phyloP scores from a whole-genome alignment of 139 green algal species.

The Raphidocelis subcapitata region DNA sequence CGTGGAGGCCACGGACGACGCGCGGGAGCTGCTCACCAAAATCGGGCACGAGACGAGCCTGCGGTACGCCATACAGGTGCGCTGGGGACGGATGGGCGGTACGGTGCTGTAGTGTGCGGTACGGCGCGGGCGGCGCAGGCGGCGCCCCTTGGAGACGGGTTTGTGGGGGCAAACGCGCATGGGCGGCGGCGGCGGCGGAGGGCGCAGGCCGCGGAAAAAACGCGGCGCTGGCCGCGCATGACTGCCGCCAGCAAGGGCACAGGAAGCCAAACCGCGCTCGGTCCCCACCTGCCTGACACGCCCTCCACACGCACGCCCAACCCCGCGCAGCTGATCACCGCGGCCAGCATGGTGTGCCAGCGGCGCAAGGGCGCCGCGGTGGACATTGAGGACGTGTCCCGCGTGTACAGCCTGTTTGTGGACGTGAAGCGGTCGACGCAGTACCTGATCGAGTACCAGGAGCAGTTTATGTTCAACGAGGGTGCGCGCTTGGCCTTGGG shows the following conservation, averaged over 20 bases:
- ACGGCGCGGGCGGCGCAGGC: no score
- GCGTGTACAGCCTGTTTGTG: conserved; percentile 95
- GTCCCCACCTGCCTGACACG: no score
- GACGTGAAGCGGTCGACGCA: conserved; percentile 92
- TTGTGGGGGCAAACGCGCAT: no score
- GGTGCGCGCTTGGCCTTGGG: background rate
- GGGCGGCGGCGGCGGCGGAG: no score
- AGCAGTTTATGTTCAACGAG: conserved; percentile 99
- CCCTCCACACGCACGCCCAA: conserved; percentile 5
- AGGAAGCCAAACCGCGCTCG: no score
- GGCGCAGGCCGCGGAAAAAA: no score
- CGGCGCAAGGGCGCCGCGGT: conserved; percentile 76
- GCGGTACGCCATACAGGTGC: conserved; percentile 90
- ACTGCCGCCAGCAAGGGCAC: no score
- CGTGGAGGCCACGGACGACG: conserved; percentile 93
- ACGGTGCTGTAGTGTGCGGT: no score
- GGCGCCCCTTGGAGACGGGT: no score
- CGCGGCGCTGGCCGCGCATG: no score
- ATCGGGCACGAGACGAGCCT: conserved; percentile 94
- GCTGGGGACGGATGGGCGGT: no score
- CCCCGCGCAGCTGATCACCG: conserved; percentile 84
- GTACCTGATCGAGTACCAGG: conserved; percentile 93
- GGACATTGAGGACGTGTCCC: conserved; percentile 93
- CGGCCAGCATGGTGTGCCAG: conserved; percentile 77
- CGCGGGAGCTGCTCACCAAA: conserved; percentile 93